Percentiles rank a stretch among this genome's conserved stretches.
Evolutionary conservation across 441 rosid genomes (phyloP).

Genomic region (Adansonia rubrostipa): DNA sequence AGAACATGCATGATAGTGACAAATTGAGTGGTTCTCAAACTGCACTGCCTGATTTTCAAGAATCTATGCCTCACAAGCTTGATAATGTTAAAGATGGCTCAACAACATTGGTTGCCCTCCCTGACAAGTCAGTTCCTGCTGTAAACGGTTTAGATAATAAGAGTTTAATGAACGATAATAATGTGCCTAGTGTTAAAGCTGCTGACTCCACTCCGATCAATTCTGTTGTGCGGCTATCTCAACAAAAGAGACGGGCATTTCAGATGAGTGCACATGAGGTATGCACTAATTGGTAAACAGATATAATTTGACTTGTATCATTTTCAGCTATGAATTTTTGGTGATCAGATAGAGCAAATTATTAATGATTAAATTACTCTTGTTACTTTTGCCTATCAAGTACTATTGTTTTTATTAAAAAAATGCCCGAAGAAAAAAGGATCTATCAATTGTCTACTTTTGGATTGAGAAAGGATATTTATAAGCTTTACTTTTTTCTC

Average conservation of each 20-base stretch:
- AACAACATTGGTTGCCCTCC: slow-evolving; percentile 30
- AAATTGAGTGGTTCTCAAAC: slow-evolving; percentile 33
- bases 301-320: background rate
- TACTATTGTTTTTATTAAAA: background rate
- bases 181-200: slow-evolving; percentile 36
- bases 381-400: background rate
- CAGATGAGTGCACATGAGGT: slow-evolving; percentile 92
- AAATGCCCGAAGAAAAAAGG: background rate
- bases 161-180: slow-evolving; percentile 36
- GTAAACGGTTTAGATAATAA: slow-evolving; percentile 40
- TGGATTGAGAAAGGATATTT: background rate
- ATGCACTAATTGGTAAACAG: slow-evolving; percentile 12
- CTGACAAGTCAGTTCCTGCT: slow-evolving; percentile 40
- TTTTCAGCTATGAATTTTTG: background rate
- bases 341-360: background rate
- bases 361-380: background rate
- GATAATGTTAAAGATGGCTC: slow-evolving; percentile 52
- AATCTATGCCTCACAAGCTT: slow-evolving; percentile 38
- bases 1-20: slow-evolving; percentile 44
- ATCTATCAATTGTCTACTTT: background rate
- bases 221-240: slow-evolving; percentile 36
- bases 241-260: slow-evolving; percentile 57
- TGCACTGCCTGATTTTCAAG: slow-evolving; percentile 34
- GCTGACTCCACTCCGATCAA: slow-evolving; percentile 36
- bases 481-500: background rate